These are phyloP conservation scores for Termitomyces sp. DNA, from an alignment of 768 basidiomycete species.

Conservation along the genomic window DNA sequence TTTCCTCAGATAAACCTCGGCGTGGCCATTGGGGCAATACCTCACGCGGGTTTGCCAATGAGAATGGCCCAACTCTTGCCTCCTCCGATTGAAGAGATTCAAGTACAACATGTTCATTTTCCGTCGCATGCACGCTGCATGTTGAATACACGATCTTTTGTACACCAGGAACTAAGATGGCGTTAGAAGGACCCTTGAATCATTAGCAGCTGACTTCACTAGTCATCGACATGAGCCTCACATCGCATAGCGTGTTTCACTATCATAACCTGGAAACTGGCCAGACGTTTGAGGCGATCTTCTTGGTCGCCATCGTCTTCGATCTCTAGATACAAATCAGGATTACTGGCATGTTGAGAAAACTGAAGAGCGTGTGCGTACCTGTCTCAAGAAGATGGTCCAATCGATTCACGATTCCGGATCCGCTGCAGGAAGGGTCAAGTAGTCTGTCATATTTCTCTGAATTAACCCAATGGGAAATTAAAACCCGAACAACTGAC, in stretches of 20 bases:
- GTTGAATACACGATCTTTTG: conserved; percentile 92
- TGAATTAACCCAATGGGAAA: conserved; percentile 2
- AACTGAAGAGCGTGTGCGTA: conserved; percentile 24
- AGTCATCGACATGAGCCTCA: conserved; percentile 28
- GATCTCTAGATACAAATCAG: conserved; percentile 31
- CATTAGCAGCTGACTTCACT: neutral
- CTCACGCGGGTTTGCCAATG: conserved; percentile 55
- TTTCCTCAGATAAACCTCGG: conserved; percentile 65
- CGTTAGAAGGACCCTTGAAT: conserved; percentile 1
- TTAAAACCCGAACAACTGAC: conserved; percentile 37
- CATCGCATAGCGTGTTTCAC: conserved; percentile 95
- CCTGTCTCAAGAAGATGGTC: conserved; percentile 80
- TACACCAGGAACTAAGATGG: conserved; percentile 61
- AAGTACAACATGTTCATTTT: conserved; percentile 90
- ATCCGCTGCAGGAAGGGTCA: conserved; percentile 96
- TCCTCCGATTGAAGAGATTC: conserved; percentile 68
- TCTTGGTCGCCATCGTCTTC: conserved; percentile 53
- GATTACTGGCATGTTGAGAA: neutral
- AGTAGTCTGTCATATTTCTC: conserved; percentile 52
- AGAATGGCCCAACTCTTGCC: conserved; percentile 54
- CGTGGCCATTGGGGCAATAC: conserved; percentile 82
- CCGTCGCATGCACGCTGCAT: conserved; percentile 87
- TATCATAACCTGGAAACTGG: conserved; percentile 86
- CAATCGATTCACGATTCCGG: conserved; percentile 85
- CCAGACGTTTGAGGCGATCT: conserved; percentile 76